Conservation (phyloP, 1,139 yeast species). For the Magnusiomyces ingens region DNA sequence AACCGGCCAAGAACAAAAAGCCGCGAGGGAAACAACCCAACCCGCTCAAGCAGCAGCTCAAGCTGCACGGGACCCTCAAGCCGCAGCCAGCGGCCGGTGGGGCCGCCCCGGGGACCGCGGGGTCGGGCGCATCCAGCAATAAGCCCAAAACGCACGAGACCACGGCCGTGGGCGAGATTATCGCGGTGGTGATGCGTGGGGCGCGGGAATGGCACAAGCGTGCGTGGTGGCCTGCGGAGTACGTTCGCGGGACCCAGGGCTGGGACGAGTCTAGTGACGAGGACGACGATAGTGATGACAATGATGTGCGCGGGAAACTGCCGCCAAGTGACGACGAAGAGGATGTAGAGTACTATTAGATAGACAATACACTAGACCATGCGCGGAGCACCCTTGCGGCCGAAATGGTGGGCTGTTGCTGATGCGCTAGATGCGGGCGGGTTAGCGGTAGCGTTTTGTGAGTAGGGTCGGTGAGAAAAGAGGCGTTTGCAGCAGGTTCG, state of each 20-base stretch:
- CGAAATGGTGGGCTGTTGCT: too few species aligned
- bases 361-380: slow-evolving; percentile 7
- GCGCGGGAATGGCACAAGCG: slow-evolving; percentile 33
- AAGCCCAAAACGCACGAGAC: not conserved
- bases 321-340: slow-evolving; percentile 17
- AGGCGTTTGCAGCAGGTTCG: too few species aligned
- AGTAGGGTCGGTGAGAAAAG: too few species aligned
- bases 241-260: slow-evolving; percentile 22
- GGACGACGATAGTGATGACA: slow-evolving; percentile 18
- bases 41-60: too few species aligned
- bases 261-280: slow-evolving; percentile 24
- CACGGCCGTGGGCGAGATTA: slow-evolving; percentile 28
- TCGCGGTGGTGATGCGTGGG: slow-evolving; percentile 30
- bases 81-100: not conserved
- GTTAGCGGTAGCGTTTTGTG: too few species aligned
- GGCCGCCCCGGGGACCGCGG: slow-evolving; percentile 11
- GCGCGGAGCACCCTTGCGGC: too few species aligned
- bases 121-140: slow-evolving; percentile 18
- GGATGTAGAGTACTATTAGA: slow-evolving; percentile 12
- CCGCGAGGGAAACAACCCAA: too few species aligned
- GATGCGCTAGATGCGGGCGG: too few species aligned
- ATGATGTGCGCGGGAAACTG: slow-evolving; percentile 3
- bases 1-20: not conserved
- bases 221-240: slow-evolving; percentile 35
- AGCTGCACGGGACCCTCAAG: too few species aligned